Base-by-base conservation (phyloP, 768 basidiomycete species). In the Boletus bicolor region DNA sequence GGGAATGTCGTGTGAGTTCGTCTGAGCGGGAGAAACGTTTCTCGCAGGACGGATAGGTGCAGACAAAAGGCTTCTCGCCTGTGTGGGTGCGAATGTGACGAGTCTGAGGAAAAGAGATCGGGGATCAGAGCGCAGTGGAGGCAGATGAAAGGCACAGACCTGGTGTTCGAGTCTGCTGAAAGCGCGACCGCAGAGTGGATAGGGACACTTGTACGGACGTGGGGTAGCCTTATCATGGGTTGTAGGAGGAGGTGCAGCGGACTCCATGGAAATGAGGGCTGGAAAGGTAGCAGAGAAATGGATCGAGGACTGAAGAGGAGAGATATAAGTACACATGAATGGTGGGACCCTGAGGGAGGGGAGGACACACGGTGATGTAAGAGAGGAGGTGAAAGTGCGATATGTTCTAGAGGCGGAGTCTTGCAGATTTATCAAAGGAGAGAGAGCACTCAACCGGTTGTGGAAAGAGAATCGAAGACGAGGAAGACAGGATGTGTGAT, bases 1-100 rank as follows among this genome's bases (percentile, higher is more conserved):
- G 83, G 0, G 91, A 89, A 68, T 99, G 96, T 54, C 96, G 83
- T 30, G 96, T 99, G 60, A 99, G 84, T 74, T 99, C 96, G 77
- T 99, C 96, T n/a, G 92, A 93, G 56, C 96, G 87, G 17, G 92
- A 94, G 73, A 99, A 99, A 6, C 94, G 89, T 72, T 98, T 99
- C 73, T 97, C 95, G 81, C 96, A 99, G n/a, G 86, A 83, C 4
- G 91, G 85, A 70, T 87, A 91, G 2, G 85, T 87, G 81, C 96
- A 99, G 21, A 84, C 81, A 65, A 98, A 98, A 3, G 96, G 96
- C 64, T 97, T 98, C 75, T 99, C 96, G 66, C 96, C 96, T 0
- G 96, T 99, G 72, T 99, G 96, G 0, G 95, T 99, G 56, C 96
- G 89, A 52, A 98, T 97, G 68, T 99, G 96, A 59, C 96, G 88